Conservation (phyloP, 371 early-diverging fungal genomes). For the Dichotomocladium elegans region DNA sequence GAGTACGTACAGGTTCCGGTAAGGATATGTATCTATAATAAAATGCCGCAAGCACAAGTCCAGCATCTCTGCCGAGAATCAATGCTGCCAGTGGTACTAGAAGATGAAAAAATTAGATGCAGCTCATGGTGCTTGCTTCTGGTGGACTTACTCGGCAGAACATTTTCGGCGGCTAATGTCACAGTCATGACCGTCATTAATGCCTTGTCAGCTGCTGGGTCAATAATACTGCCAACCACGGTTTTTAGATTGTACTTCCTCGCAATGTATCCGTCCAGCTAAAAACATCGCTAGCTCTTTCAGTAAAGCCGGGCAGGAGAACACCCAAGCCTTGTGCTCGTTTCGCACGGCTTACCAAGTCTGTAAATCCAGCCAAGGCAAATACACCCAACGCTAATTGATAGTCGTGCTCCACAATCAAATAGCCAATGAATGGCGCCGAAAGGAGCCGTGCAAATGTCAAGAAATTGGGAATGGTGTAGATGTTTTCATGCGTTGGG, state of each 20-base stretch:
- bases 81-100: constrained; percentile 73
- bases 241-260: constrained; percentile 83
- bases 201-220: constrained; percentile 96
- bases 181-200: constrained; percentile 90
- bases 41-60: constrained; percentile 73
- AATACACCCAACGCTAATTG: constrained; percentile 69
- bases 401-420: constrained; percentile 74
- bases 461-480: constrained; percentile 86
- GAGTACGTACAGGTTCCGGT: constrained; percentile 77
- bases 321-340: too few relatives aligned
- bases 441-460: constrained; percentile 73
- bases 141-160: constrained; percentile 70
- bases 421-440: constrained; percentile 86
- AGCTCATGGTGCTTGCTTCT: not conserved
- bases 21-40: constrained; percentile 86
- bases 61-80: constrained; percentile 87
- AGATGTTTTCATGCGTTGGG: constrained; percentile 70
- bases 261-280: constrained; percentile 93
- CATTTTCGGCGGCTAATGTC: constrained; percentile 67
- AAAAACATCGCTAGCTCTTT: too few relatives aligned
- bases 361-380: constrained; percentile 80
- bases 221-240: constrained; percentile 86
- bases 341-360: constrained; percentile 52
- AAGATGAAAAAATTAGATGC: too few relatives aligned
- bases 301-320: not conserved